Conservation (phyloP, 2,329 filamentous ascomycete species). For the Phaeophleospora eucalypticola region DNA sequence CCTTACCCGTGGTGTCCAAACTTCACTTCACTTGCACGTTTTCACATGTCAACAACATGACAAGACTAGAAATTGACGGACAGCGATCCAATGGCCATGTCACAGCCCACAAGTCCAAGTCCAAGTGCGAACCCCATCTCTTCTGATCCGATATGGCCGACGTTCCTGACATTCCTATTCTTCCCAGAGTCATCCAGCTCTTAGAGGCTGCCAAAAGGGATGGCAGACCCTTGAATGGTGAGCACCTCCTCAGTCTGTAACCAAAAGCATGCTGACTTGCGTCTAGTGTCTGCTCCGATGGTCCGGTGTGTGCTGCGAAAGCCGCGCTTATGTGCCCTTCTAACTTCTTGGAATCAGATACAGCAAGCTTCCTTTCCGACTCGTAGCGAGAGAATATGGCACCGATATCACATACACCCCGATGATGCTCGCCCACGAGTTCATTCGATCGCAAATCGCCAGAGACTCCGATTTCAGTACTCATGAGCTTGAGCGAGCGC, state of each 20-base stretch:
- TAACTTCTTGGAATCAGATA: constrained; percentile 20
- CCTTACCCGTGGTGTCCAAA: not conserved
- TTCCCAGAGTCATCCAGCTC: constrained; percentile 38
- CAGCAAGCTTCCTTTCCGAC: constrained; percentile 61
- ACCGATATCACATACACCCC: constrained; percentile 67
- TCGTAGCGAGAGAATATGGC: constrained; percentile 61
- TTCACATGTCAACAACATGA: not conserved
- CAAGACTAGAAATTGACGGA: not conserved
- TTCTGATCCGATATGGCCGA: too few species aligned
- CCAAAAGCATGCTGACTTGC: constrained; percentile 4
- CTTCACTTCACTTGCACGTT: not conserved
- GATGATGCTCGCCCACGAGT: constrained; percentile 51
- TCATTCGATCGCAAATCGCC: constrained; percentile 26
- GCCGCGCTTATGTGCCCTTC: not conserved
- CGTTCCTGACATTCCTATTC: constrained; percentile 1
- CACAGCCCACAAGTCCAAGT: too few species aligned
- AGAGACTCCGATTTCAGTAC: constrained; percentile 61
- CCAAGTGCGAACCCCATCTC: too few species aligned
- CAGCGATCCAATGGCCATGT: too few species aligned
- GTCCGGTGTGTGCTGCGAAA: constrained; percentile 49
- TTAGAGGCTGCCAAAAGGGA: constrained; percentile 54
- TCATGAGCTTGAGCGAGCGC: constrained; percentile 44
- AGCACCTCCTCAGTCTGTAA: constrained; percentile 2
- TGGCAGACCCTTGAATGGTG: constrained; percentile 51
- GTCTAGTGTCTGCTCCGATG: constrained; percentile 60